Evolutionary conservation across 306 rosid genomes (phyloP), one percentile per base, ranked within the genome.

Genomic region (Cotoneaster glaucophyllus): DNA sequence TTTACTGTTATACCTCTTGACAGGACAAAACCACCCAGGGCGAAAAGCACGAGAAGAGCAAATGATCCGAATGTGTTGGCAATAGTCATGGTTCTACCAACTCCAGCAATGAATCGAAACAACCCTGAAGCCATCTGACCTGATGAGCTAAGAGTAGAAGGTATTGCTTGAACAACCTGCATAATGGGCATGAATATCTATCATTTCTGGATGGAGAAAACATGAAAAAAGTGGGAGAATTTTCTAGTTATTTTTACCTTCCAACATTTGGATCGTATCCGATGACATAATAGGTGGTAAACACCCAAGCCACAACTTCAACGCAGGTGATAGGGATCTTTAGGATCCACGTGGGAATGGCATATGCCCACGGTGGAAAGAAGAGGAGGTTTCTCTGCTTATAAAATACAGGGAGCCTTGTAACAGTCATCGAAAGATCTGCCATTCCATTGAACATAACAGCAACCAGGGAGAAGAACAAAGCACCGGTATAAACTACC

Each of bases 321-420:
- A 76, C 24, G 71, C 87, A 63, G 2, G 87, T 78, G 64, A 86
- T 6, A 18, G 93, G 93, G 64, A 86, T 76, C 82, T 82, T 84
- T 8, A 88, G 88, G 83, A 88, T 78, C 90, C 90, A 86, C 21
- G 84, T 45, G 32, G 93, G 93, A 80, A 88, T 84, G 72, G 87
- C 88, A 74, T 76, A 88, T 34, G 83, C 82, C 93, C 93, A 88
- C 24, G 93, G 71, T 76, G 90, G 88, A 74, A 84, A 86, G 85
- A 88, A 88, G 19, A 74, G 93, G 21, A 80, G 77, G 54, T 78
- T 85, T 76, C 93, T 80, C 74, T 88, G 93, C 84, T 88, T 88
- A 79, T 82, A 88, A 75, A 88, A 88, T 2, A 88, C 93, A 21
- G 90, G 88, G 71, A 88, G 93, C 58, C 82, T 86, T 50, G 84